Base-by-base conservation (phyloP, 2,329 filamentous ascomycete species). In the Arthroderma sp. region DNA sequence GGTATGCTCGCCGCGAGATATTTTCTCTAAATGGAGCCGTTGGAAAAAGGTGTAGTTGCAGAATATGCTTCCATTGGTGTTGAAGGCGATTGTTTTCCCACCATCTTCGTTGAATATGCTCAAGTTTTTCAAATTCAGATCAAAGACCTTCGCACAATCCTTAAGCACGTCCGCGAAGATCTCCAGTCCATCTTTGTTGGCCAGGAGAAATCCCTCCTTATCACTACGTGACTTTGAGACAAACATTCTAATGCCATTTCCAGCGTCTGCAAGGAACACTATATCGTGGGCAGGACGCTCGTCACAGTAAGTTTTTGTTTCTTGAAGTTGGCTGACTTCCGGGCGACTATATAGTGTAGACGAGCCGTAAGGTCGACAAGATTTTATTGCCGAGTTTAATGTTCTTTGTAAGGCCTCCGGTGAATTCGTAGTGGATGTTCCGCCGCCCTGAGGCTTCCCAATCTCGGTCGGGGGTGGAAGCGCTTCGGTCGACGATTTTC, bases 1-100 rank as follows among this genome's bases (percentile, higher is more conserved):
- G 3, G 77, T 71, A 58, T 70, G 78, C 40, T 51, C 52, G 48
- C 53, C 59, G 22, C 57, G 52, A 15, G 61, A 57, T 40, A 78
- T 61, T 50, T 69, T 62, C 9, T 66, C 56, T 38, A 77, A 70
- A 57, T 96, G 89, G 30, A 95, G 65, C 56, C 89, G 80, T 48
- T 82, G 65, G 61, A 88, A 96, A 69, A 85, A 94, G 11, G 85
- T 74, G 51, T 94, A 74, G 58, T 98, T 98, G 71, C 87, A 95
- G 68, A 96, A 98, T 29, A 98, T 76, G 55, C 82, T 85, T 33
- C 89, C 88, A 34, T 74, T 77, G 6, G 77, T 75, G 60, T 98
- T 98, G 71, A 98, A 98, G 0, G 89, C 91, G 50, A 98, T 94
- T 0, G 86, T 88, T 45, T 76, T 77, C 4, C 86, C 84, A 3